Conservation (phyloP, 1,284 basidiomycete species). For the Cryptococcus hybrid region DNA sequence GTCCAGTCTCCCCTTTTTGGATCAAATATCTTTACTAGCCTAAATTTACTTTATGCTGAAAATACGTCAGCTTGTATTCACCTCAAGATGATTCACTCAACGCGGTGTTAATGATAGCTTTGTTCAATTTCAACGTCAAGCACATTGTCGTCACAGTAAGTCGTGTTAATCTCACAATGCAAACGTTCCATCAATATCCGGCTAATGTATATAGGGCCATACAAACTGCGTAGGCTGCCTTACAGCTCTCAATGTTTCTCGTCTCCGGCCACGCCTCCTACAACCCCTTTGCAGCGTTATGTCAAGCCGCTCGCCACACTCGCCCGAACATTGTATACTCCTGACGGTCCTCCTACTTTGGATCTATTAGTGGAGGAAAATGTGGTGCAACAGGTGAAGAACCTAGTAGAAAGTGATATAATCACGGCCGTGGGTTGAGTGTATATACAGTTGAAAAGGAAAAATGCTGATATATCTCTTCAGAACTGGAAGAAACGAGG, state of each 20-base stretch:
- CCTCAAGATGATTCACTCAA: conserved; percentile 45
- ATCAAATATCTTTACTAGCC: neutral
- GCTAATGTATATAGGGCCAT: conserved; percentile 29
- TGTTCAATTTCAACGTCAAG: conserved; percentile 48
- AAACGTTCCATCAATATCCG: neutral
- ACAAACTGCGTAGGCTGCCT: conserved; percentile 48
- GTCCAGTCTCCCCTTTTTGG: neutral
- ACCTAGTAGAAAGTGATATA: conserved; percentile 37
- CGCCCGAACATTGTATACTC: conserved; percentile 30
- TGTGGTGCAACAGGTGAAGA: conserved; percentile 43
- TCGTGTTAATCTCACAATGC: neutral
- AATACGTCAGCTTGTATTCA: conserved; percentile 33
- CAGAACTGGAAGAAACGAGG: conserved; percentile 45
- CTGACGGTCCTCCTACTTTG: conserved; percentile 38
- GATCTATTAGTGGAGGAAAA: conserved; percentile 45
- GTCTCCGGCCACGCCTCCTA: conserved; percentile 31
- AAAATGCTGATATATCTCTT: neutral
- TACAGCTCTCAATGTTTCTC: conserved; percentile 41
- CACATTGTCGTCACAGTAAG: conserved; percentile 47
- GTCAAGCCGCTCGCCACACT: conserved; percentile 39
- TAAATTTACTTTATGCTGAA: neutral
- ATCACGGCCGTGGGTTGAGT: conserved; percentile 26
- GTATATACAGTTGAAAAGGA: neutral
- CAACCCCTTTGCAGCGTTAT: conserved; percentile 41
- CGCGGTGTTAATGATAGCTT: conserved; percentile 44